Evolutionary conservation across 2,329 filamentous ascomycete species (phyloP).

Genomic region (Zarea fungicola): DNA sequence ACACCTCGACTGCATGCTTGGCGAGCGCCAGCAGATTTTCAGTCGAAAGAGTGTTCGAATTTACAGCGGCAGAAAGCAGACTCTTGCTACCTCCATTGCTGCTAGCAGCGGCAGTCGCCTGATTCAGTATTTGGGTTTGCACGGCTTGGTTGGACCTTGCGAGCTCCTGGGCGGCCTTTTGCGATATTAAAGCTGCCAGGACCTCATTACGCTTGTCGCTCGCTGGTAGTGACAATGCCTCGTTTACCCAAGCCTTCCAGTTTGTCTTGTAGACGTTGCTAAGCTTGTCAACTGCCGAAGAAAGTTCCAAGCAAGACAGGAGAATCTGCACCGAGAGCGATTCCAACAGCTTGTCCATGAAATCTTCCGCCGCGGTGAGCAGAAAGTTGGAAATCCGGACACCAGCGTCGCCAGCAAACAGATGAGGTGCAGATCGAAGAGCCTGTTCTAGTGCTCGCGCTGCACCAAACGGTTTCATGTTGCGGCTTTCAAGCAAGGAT

Average conservation of each 20-base stretch:
- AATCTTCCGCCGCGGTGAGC: conserved; percentile 45
- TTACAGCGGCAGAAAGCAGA: conserved; percentile 44
- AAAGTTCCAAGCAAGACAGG: conserved; percentile 57
- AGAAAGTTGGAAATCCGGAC: conserved; percentile 39
- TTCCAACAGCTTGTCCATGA: conserved; percentile 54
- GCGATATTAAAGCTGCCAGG: conserved; percentile 43
- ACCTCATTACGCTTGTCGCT: conserved; percentile 24
- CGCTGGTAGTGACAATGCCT: conserved; percentile 31
- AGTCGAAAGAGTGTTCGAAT: conserved; percentile 35
- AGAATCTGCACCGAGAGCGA: conserved; percentile 66
- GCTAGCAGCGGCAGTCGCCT: conserved; percentile 34
- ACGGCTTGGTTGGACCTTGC: conserved; percentile 35
- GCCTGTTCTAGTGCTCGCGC: conserved; percentile 41
- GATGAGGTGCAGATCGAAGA: conserved; percentile 32
- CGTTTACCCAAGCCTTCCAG: conserved; percentile 41
- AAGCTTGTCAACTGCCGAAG: conserved; percentile 40
- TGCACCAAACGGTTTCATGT: conserved; percentile 53
- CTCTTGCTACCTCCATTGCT: conserved; percentile 32
- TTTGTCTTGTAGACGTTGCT: conserved; percentile 32
- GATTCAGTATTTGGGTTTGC: conserved; percentile 42
- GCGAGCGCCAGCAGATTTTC: conserved; percentile 29
- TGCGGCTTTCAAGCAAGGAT: conserved; percentile 41
- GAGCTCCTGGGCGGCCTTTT: conserved; percentile 33
- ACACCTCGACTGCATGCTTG: conserved; percentile 27
- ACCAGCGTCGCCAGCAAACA: conserved; percentile 33